Percentiles rank a stretch among this genome's conserved stretches.
Conservation (phyloP, 805 yeast species). For the Alloascoidea africana region DNA sequence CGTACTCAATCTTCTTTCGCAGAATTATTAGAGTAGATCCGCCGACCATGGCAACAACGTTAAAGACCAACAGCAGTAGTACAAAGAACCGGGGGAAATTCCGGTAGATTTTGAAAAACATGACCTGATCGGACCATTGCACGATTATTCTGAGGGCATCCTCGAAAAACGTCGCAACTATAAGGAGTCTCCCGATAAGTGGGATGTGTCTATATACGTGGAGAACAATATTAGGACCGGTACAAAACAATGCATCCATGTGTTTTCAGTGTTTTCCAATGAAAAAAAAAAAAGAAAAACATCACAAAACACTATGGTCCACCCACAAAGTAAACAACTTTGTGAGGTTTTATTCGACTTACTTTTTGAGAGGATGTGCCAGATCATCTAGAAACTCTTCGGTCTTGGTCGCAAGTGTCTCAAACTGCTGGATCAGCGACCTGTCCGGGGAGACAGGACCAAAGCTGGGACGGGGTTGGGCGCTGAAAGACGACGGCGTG, state of each 20-base stretch:
- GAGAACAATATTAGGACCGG: too few species aligned
- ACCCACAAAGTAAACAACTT: too few species aligned
- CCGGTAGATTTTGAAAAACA: slow-evolving; percentile 66
- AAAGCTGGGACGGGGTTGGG: too few species aligned
- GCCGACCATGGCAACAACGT: slow-evolving; percentile 52
- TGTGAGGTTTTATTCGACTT: too few species aligned
- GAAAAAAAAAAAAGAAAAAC: too few species aligned
- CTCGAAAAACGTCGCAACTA: slow-evolving; percentile 88
- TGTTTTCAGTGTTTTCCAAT: too few species aligned
- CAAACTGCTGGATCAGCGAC: too few species aligned
- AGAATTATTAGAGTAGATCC: slow-evolving; percentile 62
- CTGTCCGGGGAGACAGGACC: too few species aligned
- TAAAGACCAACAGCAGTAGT: slow-evolving; percentile 43
- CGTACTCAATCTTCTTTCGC: slow-evolving; percentile 51
- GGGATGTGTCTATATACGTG: slow-evolving; percentile 83
- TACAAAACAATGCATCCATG: too few species aligned
- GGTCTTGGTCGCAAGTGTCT: slow-evolving; percentile 12
- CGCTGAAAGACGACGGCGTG: too few species aligned
- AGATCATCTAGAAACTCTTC: slow-evolving; percentile 17
- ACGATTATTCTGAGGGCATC: slow-evolving; percentile 71
- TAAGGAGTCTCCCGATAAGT: slow-evolving; percentile 72
- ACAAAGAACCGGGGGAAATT: slow-evolving; percentile 68
- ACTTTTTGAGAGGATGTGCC: slow-evolving; percentile 20
- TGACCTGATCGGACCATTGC: slow-evolving; percentile 88
- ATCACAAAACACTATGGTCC: too few species aligned